A percentile compares a stretch with the other conserved stretches of the same genome.
These are phyloP conservation scores for Podospora fimiseda DNA, from an alignment of 495 filamentous ascomycete species.

Conservation along the genomic window DNA sequence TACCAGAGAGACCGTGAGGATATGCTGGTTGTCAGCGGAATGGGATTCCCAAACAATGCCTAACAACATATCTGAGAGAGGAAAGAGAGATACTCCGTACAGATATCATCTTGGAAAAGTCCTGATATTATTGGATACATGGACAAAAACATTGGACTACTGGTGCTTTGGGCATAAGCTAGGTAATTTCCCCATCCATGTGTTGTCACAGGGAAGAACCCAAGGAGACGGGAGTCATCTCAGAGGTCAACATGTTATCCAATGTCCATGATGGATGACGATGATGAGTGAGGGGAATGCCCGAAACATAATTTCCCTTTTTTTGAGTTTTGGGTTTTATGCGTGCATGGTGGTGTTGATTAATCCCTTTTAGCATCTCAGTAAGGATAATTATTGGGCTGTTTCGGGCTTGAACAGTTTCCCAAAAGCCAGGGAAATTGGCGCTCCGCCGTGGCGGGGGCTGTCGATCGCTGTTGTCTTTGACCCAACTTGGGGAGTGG, in stretches of 20 bases:
- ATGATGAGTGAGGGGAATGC: too few species aligned
- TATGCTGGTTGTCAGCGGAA: neutral
- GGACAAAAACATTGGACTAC: neutral
- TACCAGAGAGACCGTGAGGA: too few species aligned
- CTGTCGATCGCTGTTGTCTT: slow-evolving; percentile 27
- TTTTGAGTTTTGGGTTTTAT: too few species aligned
- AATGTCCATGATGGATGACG: too few species aligned
- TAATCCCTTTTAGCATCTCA: too few species aligned
- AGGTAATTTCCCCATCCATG: slow-evolving; percentile 9
- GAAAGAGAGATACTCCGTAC: too few species aligned
- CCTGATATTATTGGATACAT: neutral
- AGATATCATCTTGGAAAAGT: too few species aligned
- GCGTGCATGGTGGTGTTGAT: too few species aligned
- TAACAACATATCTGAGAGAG: neutral
- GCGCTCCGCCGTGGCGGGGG: slow-evolving; percentile 27
- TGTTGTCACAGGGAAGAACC: slow-evolving; percentile 4
- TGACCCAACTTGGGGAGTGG: slow-evolving; percentile 13
- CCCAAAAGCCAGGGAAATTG: slow-evolving; percentile 22
- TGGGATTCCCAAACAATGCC: too few species aligned
- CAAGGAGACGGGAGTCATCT: neutral
- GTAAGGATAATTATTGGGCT: too few species aligned
- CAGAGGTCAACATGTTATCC: too few species aligned
- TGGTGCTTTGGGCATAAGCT: neutral
- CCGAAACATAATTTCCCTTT: neutral
- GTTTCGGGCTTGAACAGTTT: neutral